These are phyloP conservation scores for Baorangia bicolor DNA, from an alignment of 768 basidiomycete genomes.

Conservation along the genomic window DNA sequence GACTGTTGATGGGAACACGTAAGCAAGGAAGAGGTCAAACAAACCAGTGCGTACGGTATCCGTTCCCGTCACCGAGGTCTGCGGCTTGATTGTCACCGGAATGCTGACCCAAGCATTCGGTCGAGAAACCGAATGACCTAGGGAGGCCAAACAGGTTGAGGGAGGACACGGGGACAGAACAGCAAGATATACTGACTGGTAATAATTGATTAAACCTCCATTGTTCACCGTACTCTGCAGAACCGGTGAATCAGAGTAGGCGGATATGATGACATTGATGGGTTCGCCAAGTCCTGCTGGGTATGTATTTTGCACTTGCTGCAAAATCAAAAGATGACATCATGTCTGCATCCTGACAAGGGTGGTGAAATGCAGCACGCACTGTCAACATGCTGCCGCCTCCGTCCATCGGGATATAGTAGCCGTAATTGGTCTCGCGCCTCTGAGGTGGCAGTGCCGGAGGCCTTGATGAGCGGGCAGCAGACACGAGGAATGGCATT, in stretches of 20 bases:
- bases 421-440: slow-evolving; percentile 44
- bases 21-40: background rate
- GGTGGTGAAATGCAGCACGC: slow-evolving; percentile 24
- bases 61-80: slow-evolving; percentile 82
- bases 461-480: background rate
- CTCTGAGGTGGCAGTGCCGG: slow-evolving; percentile 15
- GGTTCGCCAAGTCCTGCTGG: slow-evolving; percentile 82
- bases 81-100: slow-evolving; percentile 65
- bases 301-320: slow-evolving; percentile 57
- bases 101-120: slow-evolving; percentile 85
- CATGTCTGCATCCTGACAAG: background rate
- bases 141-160: background rate
- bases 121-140: slow-evolving; percentile 65
- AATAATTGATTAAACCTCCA: slow-evolving; percentile 82
- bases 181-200: slow-evolving; percentile 51
- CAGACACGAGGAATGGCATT: slow-evolving; percentile 8
- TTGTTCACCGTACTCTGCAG: slow-evolving; percentile 55
- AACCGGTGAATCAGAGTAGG: slow-evolving; percentile 67
- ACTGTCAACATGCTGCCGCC: slow-evolving; percentile 78
- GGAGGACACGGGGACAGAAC: background rate
- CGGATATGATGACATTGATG: slow-evolving; percentile 80
- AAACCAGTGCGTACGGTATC: slow-evolving; percentile 48
- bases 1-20: slow-evolving; percentile 38
- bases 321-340: slow-evolving; percentile 7
- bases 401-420: slow-evolving; percentile 49